A percentile compares a stretch with the other conserved stretches of the same genome.
phyloP scores from a whole-genome alignment of 2,329 filamentous ascomycete species.

The Colletotrichum lini region DNA sequence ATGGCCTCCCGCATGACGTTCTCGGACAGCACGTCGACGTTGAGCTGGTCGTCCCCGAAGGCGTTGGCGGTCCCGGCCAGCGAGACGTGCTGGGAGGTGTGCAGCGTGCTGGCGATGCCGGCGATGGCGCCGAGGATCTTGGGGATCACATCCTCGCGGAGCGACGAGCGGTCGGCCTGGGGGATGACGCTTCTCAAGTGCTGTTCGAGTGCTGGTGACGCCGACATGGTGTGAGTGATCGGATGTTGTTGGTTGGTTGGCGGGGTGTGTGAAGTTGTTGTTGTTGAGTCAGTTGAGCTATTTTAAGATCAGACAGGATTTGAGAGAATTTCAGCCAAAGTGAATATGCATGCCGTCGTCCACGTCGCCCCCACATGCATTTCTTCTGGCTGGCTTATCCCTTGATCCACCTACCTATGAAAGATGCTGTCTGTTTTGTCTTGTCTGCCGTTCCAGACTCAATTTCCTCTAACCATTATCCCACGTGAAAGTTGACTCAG shows the following conservation, averaged over 20 bases:
- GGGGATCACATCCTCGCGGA: slow-evolving; percentile 64
- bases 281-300: slow-evolving; percentile 40
- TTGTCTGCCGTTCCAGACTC: background rate
- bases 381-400: background rate
- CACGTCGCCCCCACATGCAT: slow-evolving; percentile 13
- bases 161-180: slow-evolving; percentile 46
- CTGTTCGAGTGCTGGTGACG: slow-evolving; percentile 20
- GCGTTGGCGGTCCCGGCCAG: slow-evolving; percentile 66
- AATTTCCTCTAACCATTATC: slow-evolving; percentile 1
- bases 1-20: slow-evolving; percentile 61
- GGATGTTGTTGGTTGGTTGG: background rate
- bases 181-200: slow-evolving; percentile 47
- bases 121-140: slow-evolving; percentile 61
- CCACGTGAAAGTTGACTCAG: slow-evolving; percentile 4
- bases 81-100: slow-evolving; percentile 60
- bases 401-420: slow-evolving; percentile 21
- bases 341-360: background rate
- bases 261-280: background rate
- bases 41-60: slow-evolving; percentile 73
- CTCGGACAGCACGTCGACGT: slow-evolving; percentile 70
- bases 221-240: background rate
- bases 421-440: background rate
- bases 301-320: slow-evolving; percentile 27
- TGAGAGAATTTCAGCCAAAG: slow-evolving; percentile 37
- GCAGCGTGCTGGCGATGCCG: slow-evolving; percentile 60